Conservation (phyloP, 345 rosid genomes). For the Barbarea vulgaris region DNA sequence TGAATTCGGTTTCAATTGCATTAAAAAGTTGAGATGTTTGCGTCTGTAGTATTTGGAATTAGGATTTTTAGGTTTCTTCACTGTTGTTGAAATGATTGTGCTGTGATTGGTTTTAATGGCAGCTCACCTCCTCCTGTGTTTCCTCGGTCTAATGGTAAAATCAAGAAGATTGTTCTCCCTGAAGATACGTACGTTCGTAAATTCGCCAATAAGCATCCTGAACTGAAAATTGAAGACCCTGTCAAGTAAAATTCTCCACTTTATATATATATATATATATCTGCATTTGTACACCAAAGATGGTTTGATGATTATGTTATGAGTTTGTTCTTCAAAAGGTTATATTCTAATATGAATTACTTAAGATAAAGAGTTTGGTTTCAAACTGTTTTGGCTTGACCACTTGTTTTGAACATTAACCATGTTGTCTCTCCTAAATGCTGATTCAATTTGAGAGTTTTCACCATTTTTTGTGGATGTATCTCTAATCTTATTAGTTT, state of each 20-base stretch:
- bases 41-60: neutral
- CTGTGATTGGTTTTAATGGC: slow-evolving; percentile 22
- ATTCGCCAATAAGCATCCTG: slow-evolving; percentile 66
- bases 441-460: neutral
- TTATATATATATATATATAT: neutral
- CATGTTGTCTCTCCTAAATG: neutral
- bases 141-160: slow-evolving; percentile 67
- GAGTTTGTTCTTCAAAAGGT: slow-evolving; percentile 7
- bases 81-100: slow-evolving; percentile 11
- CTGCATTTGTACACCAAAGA: neutral
- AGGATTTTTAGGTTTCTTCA: neutral
- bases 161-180: slow-evolving; percentile 69
- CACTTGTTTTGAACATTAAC: slow-evolving; percentile 14
- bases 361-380: neutral
- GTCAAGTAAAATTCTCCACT: slow-evolving; percentile 54
- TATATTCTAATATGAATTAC: neutral
- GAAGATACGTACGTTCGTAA: slow-evolving; percentile 74
- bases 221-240: slow-evolving; percentile 58
- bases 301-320: slow-evolving; percentile 5
- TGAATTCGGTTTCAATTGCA: neutral
- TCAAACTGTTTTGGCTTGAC: neutral
- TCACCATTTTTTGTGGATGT: neutral
- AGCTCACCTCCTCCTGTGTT: slow-evolving; percentile 71
- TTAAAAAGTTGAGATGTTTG: slow-evolving; percentile 17
- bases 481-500: neutral